Conservation (phyloP, 2,329 filamentous ascomycete genomes). For the Epichloe sylvatica region DNA sequence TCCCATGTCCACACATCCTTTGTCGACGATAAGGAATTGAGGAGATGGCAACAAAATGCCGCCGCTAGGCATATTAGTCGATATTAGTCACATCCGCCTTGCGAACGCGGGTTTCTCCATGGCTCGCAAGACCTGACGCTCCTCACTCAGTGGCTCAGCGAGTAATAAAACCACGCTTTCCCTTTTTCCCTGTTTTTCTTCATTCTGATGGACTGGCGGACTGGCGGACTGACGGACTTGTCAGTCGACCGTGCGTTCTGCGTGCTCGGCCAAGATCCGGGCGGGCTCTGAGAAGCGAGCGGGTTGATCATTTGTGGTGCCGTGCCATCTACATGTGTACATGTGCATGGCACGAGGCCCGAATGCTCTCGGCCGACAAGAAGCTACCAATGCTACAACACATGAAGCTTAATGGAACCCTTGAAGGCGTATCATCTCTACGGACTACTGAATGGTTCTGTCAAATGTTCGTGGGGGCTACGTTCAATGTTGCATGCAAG, state of each 20-base stretch:
- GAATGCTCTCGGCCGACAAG: constrained; percentile 4
- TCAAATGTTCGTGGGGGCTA: neutral
- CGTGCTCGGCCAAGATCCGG: constrained; percentile 5
- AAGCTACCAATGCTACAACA: neutral
- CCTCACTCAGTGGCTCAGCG: neutral
- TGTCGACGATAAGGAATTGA: constrained; percentile 6
- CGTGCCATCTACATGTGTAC: constrained; percentile 4
- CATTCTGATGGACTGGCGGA: constrained; percentile 1
- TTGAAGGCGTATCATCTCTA: neutral
- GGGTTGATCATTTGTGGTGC: neutral
- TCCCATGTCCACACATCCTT: constrained; percentile 1
- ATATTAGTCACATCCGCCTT: neutral
- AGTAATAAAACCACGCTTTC: neutral
- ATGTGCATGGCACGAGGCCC: neutral
- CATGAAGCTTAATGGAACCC: neutral
- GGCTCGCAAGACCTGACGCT: neutral
- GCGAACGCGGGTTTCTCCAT: constrained; percentile 3
- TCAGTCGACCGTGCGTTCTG: constrained; percentile 2
- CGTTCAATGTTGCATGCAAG: constrained; percentile 1
- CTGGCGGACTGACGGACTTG: no score
- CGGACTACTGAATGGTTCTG: neutral
- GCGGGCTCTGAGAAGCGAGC: neutral
- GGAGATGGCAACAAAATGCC: constrained; percentile 5
- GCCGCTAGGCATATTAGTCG: constrained; percentile 4
- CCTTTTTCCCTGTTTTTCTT: neutral